These are phyloP conservation scores for Cardamine resedifolia DNA, from an alignment of 345 rosid genomes.

Conservation along the genomic window DNA sequence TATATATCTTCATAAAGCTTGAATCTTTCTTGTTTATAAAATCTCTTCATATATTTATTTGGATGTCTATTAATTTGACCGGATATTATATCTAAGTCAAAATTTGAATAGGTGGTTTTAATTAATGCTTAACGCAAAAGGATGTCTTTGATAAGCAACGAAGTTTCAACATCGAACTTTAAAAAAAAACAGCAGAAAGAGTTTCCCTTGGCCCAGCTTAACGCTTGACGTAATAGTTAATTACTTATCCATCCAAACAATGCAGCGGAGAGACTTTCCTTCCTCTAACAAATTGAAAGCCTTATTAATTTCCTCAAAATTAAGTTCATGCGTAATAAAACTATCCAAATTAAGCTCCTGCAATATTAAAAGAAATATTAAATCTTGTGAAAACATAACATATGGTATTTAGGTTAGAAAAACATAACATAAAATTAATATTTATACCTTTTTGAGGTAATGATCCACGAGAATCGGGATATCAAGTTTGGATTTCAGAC, in stretches of 20 bases:
- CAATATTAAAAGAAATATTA: neutral
- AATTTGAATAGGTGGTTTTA: no score
- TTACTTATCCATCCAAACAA: conserved; percentile 59
- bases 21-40: no score
- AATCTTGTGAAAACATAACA: neutral
- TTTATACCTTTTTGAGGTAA: conserved; percentile 40
- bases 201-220: neutral
- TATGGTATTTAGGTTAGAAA: neutral
- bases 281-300: conserved; percentile 51
- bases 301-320: conserved; percentile 52
- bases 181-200: neutral
- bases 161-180: neutral
- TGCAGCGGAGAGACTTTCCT: conserved; percentile 63
- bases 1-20: no score
- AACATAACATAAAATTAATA: neutral
- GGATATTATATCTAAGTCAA: no score
- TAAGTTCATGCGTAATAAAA: conserved; percentile 52
- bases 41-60: no score
- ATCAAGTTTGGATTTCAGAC: conserved; percentile 59
- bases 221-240: neutral
- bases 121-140: no score
- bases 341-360: conserved; percentile 60
- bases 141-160: no score
- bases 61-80: no score
- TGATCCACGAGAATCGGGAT: conserved; percentile 47